Percentiles rank a stretch among this genome's conserved stretches.
phyloP scores from a whole-genome alignment of 1,284 basidiomycete species.

The Tilletia caries region DNA sequence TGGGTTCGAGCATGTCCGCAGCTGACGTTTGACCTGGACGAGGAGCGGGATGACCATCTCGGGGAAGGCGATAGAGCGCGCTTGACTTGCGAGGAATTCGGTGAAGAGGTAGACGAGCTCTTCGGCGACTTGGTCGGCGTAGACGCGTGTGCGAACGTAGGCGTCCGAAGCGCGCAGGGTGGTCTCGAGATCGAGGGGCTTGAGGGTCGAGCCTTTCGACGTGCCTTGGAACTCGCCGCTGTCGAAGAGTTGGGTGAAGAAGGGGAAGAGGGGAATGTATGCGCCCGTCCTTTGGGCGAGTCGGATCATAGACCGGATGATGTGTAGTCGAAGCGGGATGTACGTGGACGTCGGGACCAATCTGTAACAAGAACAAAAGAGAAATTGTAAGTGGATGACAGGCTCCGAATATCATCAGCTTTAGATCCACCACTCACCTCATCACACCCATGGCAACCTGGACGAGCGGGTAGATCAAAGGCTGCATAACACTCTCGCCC shows the following conservation, averaged over 20 bases:
- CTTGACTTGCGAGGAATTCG: constrained; percentile 66
- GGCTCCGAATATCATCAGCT: too few species aligned
- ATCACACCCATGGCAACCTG: constrained; percentile 90
- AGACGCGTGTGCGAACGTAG: constrained; percentile 83
- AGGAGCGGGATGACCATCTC: constrained; percentile 83
- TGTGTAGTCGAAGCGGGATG: constrained; percentile 74
- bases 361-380: constrained; percentile 56
- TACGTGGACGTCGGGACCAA: constrained; percentile 77
- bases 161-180: constrained; percentile 81
- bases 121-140: constrained; percentile 77
- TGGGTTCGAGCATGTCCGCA: constrained; percentile 38
- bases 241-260: constrained; percentile 79
- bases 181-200: constrained; percentile 82
- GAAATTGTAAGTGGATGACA: too few species aligned
- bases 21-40: constrained; percentile 55
- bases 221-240: constrained; percentile 69
- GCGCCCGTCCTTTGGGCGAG: constrained; percentile 73
- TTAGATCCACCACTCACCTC: constrained; percentile 49
- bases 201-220: constrained; percentile 80
- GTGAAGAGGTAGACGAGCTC: constrained; percentile 75
- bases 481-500: constrained; percentile 71
- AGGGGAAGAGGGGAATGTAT: constrained; percentile 84
- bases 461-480: constrained; percentile 89
- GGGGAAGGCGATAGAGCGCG: constrained; percentile 71
- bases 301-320: constrained; percentile 69